Percentiles rank a stretch among this genome's conserved stretches.
Evolutionary conservation across 2,329 filamentous ascomycete genomes (phyloP).

Genomic region (Colletotrichum shisoi): DNA sequence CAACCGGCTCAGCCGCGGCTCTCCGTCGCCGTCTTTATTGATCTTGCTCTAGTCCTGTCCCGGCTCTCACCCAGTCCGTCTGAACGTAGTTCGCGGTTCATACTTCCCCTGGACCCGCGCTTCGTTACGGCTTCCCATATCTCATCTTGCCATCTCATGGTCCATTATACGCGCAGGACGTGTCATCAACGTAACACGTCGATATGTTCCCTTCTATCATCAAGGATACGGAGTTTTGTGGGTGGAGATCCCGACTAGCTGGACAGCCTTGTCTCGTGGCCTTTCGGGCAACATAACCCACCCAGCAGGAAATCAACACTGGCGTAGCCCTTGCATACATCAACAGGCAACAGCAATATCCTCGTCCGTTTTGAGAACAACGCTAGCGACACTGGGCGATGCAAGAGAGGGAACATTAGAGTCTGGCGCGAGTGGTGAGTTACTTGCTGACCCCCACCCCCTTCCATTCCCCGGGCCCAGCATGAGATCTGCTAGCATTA

Average conservation of each 20-base stretch:
- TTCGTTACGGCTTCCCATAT: neutral
- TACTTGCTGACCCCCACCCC: neutral
- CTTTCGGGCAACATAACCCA: neutral
- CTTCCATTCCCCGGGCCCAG: neutral
- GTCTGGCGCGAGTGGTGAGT: conserved; percentile 17
- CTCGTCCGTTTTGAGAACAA: neutral
- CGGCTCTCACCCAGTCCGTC: neutral
- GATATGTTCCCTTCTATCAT: neutral
- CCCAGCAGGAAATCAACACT: conserved; percentile 13
- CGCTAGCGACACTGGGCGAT: conserved; percentile 9
- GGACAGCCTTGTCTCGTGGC: conserved; percentile 1
- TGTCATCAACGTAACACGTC: neutral
- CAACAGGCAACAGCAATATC: neutral
- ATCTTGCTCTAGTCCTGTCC: neutral
- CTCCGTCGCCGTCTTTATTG: neutral
- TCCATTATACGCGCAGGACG: neutral
- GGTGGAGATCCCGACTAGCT: neutral
- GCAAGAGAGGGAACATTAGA: conserved; percentile 10
- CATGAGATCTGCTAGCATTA: neutral
- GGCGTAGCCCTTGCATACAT: conserved; percentile 8
- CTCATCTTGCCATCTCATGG: neutral
- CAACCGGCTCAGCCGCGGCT: neutral
- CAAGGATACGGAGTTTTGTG: too few relatives aligned
- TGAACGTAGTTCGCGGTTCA: neutral
- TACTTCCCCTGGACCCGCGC: conserved; percentile 3